These are phyloP conservation scores for Phoma sp. DNA, from an alignment of 2,329 filamentous ascomycete genomes.

Conservation along the genomic window DNA sequence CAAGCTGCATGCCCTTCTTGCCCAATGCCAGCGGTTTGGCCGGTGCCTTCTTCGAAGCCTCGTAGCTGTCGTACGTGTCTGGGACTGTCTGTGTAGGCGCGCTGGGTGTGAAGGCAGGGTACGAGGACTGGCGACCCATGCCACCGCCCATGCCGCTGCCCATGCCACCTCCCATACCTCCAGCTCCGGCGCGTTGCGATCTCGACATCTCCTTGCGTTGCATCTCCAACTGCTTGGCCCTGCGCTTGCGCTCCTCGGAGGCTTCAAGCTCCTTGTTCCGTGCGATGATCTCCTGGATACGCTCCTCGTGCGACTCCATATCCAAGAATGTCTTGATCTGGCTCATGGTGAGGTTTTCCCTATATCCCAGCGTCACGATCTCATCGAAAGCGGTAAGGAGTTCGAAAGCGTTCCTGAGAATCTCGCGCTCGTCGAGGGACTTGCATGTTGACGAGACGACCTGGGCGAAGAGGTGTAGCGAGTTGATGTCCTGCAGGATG, in stretches of 20 bases:
- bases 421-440: slow-evolving; percentile 93
- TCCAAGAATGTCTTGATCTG: slow-evolving; percentile 99
- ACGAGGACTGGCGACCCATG: slow-evolving; percentile 77
- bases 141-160: slow-evolving; percentile 36
- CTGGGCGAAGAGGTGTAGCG: slow-evolving; percentile 95
- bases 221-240: slow-evolving; percentile 98
- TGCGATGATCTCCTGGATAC: slow-evolving; percentile 78
- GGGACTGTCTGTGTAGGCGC: slow-evolving; percentile 71
- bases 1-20: slow-evolving; percentile 98
- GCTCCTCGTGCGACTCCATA: slow-evolving; percentile 99
- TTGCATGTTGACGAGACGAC: slow-evolving; percentile 97
- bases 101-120: slow-evolving; percentile 88
- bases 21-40: slow-evolving; percentile 81
- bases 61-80: slow-evolving; percentile 91
- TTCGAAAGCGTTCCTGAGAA: slow-evolving; percentile 93
- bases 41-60: slow-evolving; percentile 93
- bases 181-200: slow-evolving; percentile 63
- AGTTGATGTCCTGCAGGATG: slow-evolving; percentile 98
- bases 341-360: slow-evolving; percentile 93
- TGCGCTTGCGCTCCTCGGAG: slow-evolving; percentile 96
- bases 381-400: slow-evolving; percentile 97
- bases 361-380: slow-evolving; percentile 91
- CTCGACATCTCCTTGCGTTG: slow-evolving; percentile 96
- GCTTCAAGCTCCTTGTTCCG: slow-evolving; percentile 99
- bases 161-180: slow-evolving; percentile 47